Evolutionary conservation across 148 eudicot genomes (phyloP).

Genomic region (Polygonum aviculare): DNA sequence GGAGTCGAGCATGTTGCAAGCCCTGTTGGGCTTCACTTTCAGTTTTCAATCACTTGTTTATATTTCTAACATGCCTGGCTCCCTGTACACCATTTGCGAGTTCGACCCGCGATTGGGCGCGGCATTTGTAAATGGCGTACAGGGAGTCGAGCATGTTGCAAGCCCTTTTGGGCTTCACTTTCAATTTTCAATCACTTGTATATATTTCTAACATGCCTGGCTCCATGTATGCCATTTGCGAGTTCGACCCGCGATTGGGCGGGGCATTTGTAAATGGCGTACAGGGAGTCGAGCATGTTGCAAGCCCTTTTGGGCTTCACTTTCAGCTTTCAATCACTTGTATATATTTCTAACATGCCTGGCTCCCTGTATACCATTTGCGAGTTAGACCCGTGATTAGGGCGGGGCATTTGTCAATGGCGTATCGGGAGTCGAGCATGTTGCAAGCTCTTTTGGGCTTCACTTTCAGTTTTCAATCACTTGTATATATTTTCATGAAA

Average conservation of each 20-base stretch:
- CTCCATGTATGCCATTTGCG: conserved; percentile 8
- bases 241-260: not conserved
- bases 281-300: conserved; percentile 1
- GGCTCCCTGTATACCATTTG: conserved; percentile 8
- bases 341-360: not conserved
- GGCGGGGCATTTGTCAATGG: not conserved
- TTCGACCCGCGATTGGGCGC: not conserved
- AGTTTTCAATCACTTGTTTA: not conserved
- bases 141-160: conserved; percentile 3
- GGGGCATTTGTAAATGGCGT: not conserved
- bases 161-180: not conserved
- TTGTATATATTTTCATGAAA: not conserved
- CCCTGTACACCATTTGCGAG: conserved; percentile 7
- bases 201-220: not conserved
- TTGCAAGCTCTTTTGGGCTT: not conserved
- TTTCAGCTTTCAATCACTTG: too few relatives aligned
- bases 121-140: conserved; percentile 2
- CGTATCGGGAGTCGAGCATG: conserved; percentile 1
- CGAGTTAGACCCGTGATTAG: not conserved
- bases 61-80: not conserved
- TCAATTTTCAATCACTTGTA: not conserved
- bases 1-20: conserved; percentile 1
- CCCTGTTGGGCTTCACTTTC: not conserved
- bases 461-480: too few relatives aligned
- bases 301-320: not conserved